Conservation (phyloP, 2,329 filamentous ascomycete genomes). For the Aureobasidium sp. region DNA sequence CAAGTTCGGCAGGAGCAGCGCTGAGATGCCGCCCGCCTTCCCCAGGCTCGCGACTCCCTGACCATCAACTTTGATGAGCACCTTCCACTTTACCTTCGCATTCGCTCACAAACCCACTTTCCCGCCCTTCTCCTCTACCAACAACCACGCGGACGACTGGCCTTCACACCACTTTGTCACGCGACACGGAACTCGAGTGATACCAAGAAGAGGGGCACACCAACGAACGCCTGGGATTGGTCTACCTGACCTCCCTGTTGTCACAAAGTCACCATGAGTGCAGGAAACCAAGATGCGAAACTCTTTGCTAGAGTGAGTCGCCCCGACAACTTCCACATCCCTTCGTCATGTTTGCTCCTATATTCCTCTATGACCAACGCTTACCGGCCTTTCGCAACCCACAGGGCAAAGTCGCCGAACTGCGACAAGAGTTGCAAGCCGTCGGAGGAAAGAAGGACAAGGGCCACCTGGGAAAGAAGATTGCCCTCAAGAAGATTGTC, state of each 20-base stretch:
- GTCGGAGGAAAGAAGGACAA: conserved; percentile 97
- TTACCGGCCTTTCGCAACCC: conserved; percentile 39
- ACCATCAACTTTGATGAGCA: neutral
- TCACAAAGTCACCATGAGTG: conserved; percentile 44
- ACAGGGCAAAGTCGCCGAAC: conserved; percentile 98
- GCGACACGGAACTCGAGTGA: neutral
- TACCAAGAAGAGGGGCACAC: conserved; percentile 11
- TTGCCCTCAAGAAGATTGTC: conserved; percentile 97
- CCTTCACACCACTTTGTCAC: neutral
- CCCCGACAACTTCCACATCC: neutral
- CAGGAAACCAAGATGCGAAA: conserved; percentile 88
- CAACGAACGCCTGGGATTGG: conserved; percentile 13
- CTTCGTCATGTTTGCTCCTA: conserved; percentile 30
- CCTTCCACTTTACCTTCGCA: neutral
- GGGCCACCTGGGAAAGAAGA: conserved; percentile 90
- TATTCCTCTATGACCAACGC: conserved; percentile 29
- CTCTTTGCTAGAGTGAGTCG: conserved; percentile 88
- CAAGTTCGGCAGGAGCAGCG: neutral
- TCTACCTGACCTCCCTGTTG: conserved; percentile 18
- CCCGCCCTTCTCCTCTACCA: no score
- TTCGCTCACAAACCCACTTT: neutral
- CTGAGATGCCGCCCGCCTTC: neutral
- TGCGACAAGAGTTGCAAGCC: conserved; percentile 69
- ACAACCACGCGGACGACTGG: neutral
- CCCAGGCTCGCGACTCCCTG: conserved; percentile 3